Evolutionary conservation across 371 early-diverging fungal species (phyloP).

Genomic region (Sporodiniella umbellata): DNA sequence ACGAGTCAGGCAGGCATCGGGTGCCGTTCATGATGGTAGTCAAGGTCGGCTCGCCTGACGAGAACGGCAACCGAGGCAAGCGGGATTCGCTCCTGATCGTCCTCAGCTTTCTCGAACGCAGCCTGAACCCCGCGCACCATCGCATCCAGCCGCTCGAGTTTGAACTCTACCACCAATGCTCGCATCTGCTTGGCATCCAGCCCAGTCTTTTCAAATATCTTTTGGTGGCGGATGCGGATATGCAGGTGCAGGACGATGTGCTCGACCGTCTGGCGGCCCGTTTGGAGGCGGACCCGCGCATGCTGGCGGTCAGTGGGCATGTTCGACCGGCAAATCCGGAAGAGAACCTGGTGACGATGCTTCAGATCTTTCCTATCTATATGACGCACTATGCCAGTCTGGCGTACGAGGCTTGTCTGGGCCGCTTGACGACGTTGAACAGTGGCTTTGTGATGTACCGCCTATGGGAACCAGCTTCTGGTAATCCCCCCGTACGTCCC

Average conservation of each 20-base stretch:
- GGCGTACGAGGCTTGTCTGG: slow-evolving; percentile 47
- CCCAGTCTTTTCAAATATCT: slow-evolving; percentile 42
- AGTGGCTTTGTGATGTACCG: slow-evolving; percentile 50
- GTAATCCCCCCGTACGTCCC: too few species aligned
- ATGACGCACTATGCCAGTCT: slow-evolving; percentile 33
- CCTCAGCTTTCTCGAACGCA: slow-evolving; percentile 43
- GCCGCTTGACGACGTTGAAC: slow-evolving; percentile 36
- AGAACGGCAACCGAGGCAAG: slow-evolving; percentile 47
- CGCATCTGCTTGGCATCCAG: slow-evolving; percentile 42
- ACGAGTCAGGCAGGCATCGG: slow-evolving; percentile 43
- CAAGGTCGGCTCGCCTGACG: slow-evolving; percentile 32
- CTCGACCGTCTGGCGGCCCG: slow-evolving; percentile 27
- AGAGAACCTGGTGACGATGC: slow-evolving; percentile 43
- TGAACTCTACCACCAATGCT: slow-evolving; percentile 45
- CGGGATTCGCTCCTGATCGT: slow-evolving; percentile 40
- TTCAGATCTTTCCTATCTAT: slow-evolving; percentile 47
- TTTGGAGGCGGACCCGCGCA: slow-evolving; percentile 31
- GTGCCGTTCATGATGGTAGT: slow-evolving; percentile 46
- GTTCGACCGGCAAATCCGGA: slow-evolving; percentile 47
- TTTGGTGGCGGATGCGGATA: slow-evolving; percentile 45
- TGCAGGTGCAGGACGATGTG: slow-evolving; percentile 37
- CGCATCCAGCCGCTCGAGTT: slow-evolving; percentile 44
- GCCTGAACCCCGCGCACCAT: slow-evolving; percentile 38
- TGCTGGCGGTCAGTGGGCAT: slow-evolving; percentile 49
- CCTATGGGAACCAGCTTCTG: slow-evolving; percentile 24